Percentiles rank a stretch among this genome's conserved stretches.
These are phyloP conservation scores for Colletotrichum tanaceti DNA, from an alignment of 2,329 filamentous ascomycete species.

Conservation along the genomic window DNA sequence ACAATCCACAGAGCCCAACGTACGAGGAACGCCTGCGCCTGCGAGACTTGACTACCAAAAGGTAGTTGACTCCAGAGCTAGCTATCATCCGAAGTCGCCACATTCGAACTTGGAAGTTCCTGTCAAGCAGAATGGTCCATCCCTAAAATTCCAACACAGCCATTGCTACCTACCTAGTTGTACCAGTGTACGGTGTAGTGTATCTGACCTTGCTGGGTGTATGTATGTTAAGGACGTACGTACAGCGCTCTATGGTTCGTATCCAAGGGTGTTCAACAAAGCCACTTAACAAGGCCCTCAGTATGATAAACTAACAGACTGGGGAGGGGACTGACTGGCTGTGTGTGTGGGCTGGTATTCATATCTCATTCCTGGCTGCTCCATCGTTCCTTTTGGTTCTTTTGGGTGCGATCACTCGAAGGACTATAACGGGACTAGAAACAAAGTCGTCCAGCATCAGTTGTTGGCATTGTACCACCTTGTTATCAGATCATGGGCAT, in stretches of 20 bases:
- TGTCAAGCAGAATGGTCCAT: slow-evolving; percentile 15
- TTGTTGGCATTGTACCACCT: not conserved
- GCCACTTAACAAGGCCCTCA: not conserved
- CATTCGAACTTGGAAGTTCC: slow-evolving; percentile 14
- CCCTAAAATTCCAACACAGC: slow-evolving; percentile 34
- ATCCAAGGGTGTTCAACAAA: not conserved
- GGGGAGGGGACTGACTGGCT: too few species aligned
- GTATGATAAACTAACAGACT: too few species aligned
- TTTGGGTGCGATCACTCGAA: not conserved
- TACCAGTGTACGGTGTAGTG: too few species aligned
- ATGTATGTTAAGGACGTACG: slow-evolving; percentile 27
- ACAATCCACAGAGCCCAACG: slow-evolving; percentile 2
- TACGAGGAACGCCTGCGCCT: slow-evolving; percentile 6
- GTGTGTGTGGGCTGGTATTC: not conserved
- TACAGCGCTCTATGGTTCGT: not conserved
- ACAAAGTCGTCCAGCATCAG: not conserved
- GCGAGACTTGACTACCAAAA: not conserved
- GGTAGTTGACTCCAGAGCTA: slow-evolving; percentile 22
- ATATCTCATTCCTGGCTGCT: not conserved
- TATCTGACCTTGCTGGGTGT: not conserved
- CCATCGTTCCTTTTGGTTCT: not conserved
- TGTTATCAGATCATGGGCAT: slow-evolving; percentile 61
- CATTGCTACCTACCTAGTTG: not conserved
- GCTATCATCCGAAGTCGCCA: slow-evolving; percentile 33
- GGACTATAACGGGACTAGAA: not conserved